Evolutionary conservation across 495 filamentous ascomycete genomes (phyloP), one percentile per base, ranked within the genome.

Genomic region (Aspergillus panamensis): DNA sequence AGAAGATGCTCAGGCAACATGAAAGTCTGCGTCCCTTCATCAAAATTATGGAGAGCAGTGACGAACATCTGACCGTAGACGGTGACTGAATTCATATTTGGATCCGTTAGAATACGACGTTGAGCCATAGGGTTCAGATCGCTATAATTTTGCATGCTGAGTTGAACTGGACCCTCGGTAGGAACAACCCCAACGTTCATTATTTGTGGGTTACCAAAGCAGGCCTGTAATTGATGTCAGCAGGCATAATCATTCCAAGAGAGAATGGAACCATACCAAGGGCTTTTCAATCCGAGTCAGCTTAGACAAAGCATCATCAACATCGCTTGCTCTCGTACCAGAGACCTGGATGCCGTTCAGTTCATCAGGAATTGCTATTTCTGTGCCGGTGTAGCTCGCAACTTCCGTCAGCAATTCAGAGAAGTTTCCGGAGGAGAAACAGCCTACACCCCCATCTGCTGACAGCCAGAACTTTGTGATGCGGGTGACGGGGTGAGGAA

Each of bases 231-330:
- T 6, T 19, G 3, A 20, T 47, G 25, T 53, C n/a, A 53, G 43
- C 30, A 45, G 10, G 6, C 2, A 35, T 14, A 14, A 12, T 43
- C 4, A 9, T n/a, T 14, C 8, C 16, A 20, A 9, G 8, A 31
- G 40, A 4, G 2, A 43, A 16, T 16, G 16, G 32, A 10, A 12
- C 58, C 68, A 49, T 59, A 69, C 66, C 59, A 69, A 50, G 0
- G 64, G 76, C 40, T 74, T 80, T 57, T 95, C 89, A 6, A 93
- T 70, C 8, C 70, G 71, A 53, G 86, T 82, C 37, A 96, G 81
- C 43, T 78, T 82, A 19, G 80, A 76, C 16, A 93, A 74, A 14
- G 90, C 89, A 48, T 80, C 79, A 50, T 92, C 84, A 7, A 91
- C 75, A 48, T 90, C 79, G 31, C 82, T 86, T 13, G 20, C 39